Base-by-base conservation (phyloP, 108 stramenopile species). In the Aureococcus anophagefferens region DNA sequence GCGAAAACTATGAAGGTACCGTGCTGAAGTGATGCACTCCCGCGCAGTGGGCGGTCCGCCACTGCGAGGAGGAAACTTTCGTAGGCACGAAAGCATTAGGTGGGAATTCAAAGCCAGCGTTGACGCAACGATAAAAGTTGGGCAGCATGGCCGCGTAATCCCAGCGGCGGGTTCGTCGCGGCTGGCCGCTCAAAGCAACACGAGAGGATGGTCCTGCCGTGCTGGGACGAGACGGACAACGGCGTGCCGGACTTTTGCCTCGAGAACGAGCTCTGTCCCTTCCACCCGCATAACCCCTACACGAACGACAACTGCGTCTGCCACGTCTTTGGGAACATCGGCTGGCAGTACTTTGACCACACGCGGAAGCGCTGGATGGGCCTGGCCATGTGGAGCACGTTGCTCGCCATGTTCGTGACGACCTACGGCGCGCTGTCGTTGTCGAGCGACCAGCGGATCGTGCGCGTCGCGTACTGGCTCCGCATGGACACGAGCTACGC, bases 181-280 rank as follows among this genome's bases (percentile, higher is more conserved):
- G n/a, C n/a, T n/a, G n/a, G n/a, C n/a, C n/a, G n/a, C n/a, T n/a
- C n/a, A n/a, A n/a, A n/a, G n/a, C n/a, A n/a, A n/a, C n/a, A n/a
- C n/a, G n/a, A n/a, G n/a, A n/a, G n/a, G n/a, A n/a, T n/a, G n/a
- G n/a, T n/a, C 7, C 37, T 11, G 37, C 11, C 7, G 7, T 40
- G 37, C 37, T 40, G 37, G 37, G 51, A 59, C 51, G 51, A 59
- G 51, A 59, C 51, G 51, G 51, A 59, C 51, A 59, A 59, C 51
- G 51, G 51, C 0, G 25, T 59, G 7, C 51, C 51, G 21, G 21
- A 16, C 51, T 3, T 59, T 1, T 59, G 51, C 51, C 17, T 59
- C 21, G 25, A 59, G 21, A 1, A 1, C 21, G 13, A 5, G 40
- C 5, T 13, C 9, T 59, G 51, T 11, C 51, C 51, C 3, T 25